phyloP scores from a whole-genome alignment of 2,329 filamentous ascomycete genomes.

The Pestalotiopsis sp. region DNA sequence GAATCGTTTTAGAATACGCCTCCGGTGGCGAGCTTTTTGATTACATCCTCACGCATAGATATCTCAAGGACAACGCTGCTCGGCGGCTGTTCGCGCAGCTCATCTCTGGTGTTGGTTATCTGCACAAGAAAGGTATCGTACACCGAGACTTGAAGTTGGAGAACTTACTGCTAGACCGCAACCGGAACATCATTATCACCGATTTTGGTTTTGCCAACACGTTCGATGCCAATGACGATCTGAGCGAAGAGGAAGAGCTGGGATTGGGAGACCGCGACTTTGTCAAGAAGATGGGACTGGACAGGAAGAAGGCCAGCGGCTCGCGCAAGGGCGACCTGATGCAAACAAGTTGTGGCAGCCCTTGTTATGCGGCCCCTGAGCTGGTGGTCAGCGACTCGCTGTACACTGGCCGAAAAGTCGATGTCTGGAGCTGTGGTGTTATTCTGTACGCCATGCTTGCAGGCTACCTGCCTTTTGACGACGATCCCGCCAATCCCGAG shows the following conservation, averaged over 20 bases:
- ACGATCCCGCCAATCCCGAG: slow-evolving; percentile 96
- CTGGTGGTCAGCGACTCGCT: slow-evolving; percentile 95
- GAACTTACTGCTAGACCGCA: slow-evolving; percentile 90
- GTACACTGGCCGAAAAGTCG: slow-evolving; percentile 96
- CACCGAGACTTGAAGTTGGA: slow-evolving; percentile 96
- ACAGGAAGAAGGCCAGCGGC: slow-evolving; percentile 73
- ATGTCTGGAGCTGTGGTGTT: slow-evolving; percentile 99
- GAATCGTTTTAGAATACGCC: slow-evolving; percentile 97
- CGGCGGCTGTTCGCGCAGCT: slow-evolving; percentile 92
- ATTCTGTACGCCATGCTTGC: slow-evolving; percentile 99
- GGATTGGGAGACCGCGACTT: slow-evolving; percentile 85
- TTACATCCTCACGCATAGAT: slow-evolving; percentile 95
- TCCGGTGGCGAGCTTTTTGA: slow-evolving; percentile 98
- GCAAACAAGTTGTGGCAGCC: slow-evolving; percentile 98
- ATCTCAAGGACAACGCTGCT: slow-evolving; percentile 90
- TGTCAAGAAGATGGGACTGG: slow-evolving; percentile 82
- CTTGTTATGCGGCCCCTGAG: slow-evolving; percentile 96
- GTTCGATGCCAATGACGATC: slow-evolving; percentile 85
- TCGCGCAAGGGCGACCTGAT: slow-evolving; percentile 88
- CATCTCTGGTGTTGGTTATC: slow-evolving; percentile 92
- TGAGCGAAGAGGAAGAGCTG: slow-evolving; percentile 87
- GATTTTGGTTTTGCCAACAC: slow-evolving; percentile 99
- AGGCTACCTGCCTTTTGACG: slow-evolving; percentile 95
- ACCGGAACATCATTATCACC: slow-evolving; percentile 98
- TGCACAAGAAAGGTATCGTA: slow-evolving; percentile 98